A percentile compares a stretch with the other conserved stretches of the same genome.
phyloP scores from a whole-genome alignment of 1,139 yeast species.

The Lodderomyces pseudojiufengensis region DNA sequence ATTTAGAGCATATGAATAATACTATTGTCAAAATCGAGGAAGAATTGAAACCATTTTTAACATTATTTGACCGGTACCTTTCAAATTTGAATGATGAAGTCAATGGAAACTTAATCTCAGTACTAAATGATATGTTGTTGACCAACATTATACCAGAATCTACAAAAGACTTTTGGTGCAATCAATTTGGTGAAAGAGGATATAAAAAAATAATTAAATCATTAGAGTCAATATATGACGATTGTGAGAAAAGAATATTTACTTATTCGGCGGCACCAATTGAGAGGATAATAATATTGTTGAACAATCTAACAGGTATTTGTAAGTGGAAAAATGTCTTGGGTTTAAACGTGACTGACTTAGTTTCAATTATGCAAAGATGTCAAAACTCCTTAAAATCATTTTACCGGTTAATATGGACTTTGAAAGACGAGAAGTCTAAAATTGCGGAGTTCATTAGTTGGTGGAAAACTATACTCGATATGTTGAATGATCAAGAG shows the following conservation, averaged over 20 bases:
- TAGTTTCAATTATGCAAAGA: constrained; percentile 6
- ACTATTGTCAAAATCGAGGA: constrained; percentile 31
- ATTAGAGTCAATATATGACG: constrained; percentile 45
- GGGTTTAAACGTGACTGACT: constrained; percentile 2
- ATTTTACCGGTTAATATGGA: constrained; percentile 42
- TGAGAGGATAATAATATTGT: constrained; percentile 54
- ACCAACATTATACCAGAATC: constrained; percentile 53
- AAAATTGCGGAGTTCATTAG: constrained; percentile 48
- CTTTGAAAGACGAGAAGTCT: constrained; percentile 49
- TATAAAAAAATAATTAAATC: constrained; percentile 51
- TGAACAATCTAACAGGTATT: constrained; percentile 46
- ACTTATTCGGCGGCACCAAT: constrained; percentile 51
- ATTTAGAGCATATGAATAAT: constrained; percentile 30
- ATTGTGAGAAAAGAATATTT: constrained; percentile 41
- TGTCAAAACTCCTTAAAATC: constrained; percentile 32
- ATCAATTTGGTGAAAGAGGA: constrained; percentile 67
- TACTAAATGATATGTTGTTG: constrained; percentile 47
- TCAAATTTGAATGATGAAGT: constrained; percentile 11
- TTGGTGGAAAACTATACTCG: constrained; percentile 44
- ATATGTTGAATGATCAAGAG: constrained; percentile 21
- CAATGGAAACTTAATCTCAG: constrained; percentile 1
- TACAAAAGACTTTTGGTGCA: constrained; percentile 40
- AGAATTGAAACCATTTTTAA: constrained; percentile 42
- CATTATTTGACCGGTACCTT: constrained; percentile 35
- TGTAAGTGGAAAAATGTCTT: constrained; percentile 32